phyloP scores from a whole-genome alignment of 768 basidiomycete species.

The Hericium alpestre region DNA sequence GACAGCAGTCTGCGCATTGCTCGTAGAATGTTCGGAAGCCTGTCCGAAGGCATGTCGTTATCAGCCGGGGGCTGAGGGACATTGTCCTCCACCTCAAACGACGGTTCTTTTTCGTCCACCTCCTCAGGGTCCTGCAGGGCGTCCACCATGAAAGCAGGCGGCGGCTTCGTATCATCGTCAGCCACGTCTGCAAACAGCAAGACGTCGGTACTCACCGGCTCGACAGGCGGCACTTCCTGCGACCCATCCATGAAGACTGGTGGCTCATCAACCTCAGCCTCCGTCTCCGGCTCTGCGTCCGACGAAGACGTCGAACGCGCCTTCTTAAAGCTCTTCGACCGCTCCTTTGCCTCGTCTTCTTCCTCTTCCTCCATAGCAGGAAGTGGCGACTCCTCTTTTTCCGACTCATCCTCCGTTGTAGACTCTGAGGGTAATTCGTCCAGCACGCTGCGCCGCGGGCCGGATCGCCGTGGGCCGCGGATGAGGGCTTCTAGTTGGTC shows the following conservation, averaged over 20 bases:
- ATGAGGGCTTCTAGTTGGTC: slow-evolving; percentile 5
- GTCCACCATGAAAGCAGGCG: background rate
- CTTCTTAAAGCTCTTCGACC: background rate
- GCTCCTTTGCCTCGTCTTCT: background rate
- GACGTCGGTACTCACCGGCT: slow-evolving; percentile 1
- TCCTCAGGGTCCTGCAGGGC: background rate
- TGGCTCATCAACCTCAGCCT: background rate
- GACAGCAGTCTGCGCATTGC: background rate
- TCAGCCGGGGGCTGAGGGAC: background rate
- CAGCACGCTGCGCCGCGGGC: slow-evolving; percentile 7
- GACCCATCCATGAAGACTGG: slow-evolving; percentile 9
- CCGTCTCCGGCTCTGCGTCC: slow-evolving; percentile 4
- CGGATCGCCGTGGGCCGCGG: slow-evolving; percentile 3
- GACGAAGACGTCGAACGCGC: background rate
- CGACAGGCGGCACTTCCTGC: background rate
- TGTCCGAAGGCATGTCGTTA: background rate
- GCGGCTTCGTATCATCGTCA: background rate
- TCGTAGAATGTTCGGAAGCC: background rate
- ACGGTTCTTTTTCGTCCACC: background rate
- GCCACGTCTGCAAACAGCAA: background rate
- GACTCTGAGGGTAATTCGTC: slow-evolving; percentile 12
- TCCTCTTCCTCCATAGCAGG: slow-evolving; percentile 10
- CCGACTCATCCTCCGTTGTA: slow-evolving; percentile 3
- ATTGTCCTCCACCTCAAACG: background rate
- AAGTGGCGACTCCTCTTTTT: background rate